Evolutionary conservation across 2,329 filamentous ascomycete genomes (phyloP), one percentile per base, ranked within the genome.

Genomic region (Colletotrichum simmondsii): DNA sequence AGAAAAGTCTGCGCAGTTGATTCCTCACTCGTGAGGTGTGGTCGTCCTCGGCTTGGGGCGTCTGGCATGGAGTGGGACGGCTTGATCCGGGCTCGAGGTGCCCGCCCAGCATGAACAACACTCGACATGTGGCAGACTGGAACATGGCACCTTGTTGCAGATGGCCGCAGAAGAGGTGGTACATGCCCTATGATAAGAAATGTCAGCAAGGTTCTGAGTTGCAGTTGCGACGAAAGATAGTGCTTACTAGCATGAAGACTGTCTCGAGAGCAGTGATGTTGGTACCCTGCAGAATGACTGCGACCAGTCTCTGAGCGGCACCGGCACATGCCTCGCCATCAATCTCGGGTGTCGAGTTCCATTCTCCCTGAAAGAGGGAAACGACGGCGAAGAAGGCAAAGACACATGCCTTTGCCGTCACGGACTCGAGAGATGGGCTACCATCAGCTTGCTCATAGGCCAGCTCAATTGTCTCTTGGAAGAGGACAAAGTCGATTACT

Each of bases 21-120:
- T 79, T 77, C 52, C 78, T 76, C 57, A 79, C 76, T 2, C 80
- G 80, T 57, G 80, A 76, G 3, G 57, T 37, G 5, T 65, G 35
- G 30, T 76, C 68, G 24, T 61, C 30, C 5, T 73, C 60, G 2
- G 16, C 24, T 52, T 8, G 65, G 57, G 4, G 72, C 37, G n/a
- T 72, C 66, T 3, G 72, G 67, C 32, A 68, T 74, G 26, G 74
- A 70, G 6, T 78, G 64, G 42, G 42, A 22, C 0, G 77, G 58
- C 60, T 68, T 8, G 37, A 37, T 3, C 54, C 56, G 5, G 60
- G 16, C 1, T 74, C 57, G 7, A 73, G 79, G 68, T 90, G 86
- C 1, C 82, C 87, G 0, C 87, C 87, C 1, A 90, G 81, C 62
- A 83, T 82, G 70, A 86, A 89, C 1, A 88, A 77, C 24, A 86